Base-by-base conservation (phyloP, 176 grass and related monocot species). In the Neostapfia colusana region DNA sequence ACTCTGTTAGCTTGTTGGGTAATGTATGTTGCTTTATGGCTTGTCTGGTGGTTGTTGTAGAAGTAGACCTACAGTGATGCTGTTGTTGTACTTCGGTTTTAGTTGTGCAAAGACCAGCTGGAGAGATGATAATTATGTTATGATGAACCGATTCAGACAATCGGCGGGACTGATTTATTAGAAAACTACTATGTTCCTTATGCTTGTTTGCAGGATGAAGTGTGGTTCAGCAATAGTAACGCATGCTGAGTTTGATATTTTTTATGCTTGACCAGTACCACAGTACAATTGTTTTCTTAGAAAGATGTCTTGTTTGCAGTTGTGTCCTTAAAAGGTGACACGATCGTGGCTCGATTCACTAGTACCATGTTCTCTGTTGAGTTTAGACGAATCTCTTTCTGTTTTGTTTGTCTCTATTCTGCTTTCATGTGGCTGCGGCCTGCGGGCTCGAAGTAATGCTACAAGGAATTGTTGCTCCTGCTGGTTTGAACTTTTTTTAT, bases 371-470 rank as follows among this genome's bases (percentile, higher is more conserved):
- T 69, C 55, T 70, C 10, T 55, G 12, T 11, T 23, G 26, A 38
- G 20, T 55, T 46, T 5, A 39, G 20, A 8, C n/a, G 44, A 18
- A 25, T 6, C 18, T 21, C 10, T 17, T 55, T 66, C 50, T 25
- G 67, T 72, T 72, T 25, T 25, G 58, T 10, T 77, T 83, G 61
- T 87, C 61, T 62, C 74, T 68, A 83, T 60, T 41, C 51, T 62
- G 61, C 67, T 67, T 41, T 61, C 74, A 87, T 69, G 80, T 87
- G 62, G 37, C 45, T 71, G 3, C 3, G 36, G 62, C 26, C 45
- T 71, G 3, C 3, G 36, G 24, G 65, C 26, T 77, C 63, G 35
- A 55, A 63, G 9, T 69, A 81, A 23, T 23, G 27, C 1, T 20
- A 6, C 10, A 55, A 24, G 57, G 72, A 65, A 69, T 43, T 69